phyloP scores from a whole-genome alignment of 176 grass and related monocot genomes.

The Musa beccarii region DNA sequence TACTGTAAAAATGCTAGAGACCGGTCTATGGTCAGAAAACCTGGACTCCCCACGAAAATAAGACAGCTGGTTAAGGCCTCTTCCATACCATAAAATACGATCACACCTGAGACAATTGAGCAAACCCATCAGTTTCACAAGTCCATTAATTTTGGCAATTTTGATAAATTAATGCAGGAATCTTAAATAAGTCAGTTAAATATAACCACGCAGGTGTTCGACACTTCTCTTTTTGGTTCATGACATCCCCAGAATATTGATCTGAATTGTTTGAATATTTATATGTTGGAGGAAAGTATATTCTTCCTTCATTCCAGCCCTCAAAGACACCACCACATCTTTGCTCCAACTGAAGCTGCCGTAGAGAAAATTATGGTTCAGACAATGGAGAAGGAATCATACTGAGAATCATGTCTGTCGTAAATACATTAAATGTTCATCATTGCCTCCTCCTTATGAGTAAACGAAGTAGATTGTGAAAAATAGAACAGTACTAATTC shows the following conservation, averaged over 20 bases:
- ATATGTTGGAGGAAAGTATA: slow-evolving; percentile 10
- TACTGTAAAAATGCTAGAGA: background rate
- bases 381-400: background rate
- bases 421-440: background rate
- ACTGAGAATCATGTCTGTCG: background rate
- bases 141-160: too few relatives aligned
- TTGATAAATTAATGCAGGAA: background rate
- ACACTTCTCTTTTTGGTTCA: slow-evolving; percentile 4
- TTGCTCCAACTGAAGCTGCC: slow-evolving; percentile 9
- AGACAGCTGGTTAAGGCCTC: background rate
- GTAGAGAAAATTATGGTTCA: background rate
- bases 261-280: slow-evolving; percentile 15
- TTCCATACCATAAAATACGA: slow-evolving; percentile 11
- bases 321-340: slow-evolving; percentile 6
- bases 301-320: slow-evolving; percentile 15
- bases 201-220: slow-evolving; percentile 7
- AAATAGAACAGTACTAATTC: background rate
- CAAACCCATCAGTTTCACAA: background rate
- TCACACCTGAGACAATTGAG: background rate
- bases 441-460: background rate
- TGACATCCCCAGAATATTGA: slow-evolving; percentile 8
- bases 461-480: background rate
- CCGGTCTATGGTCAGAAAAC: slow-evolving; percentile 9
- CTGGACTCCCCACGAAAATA: background rate
- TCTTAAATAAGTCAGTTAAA: background rate